These are phyloP conservation scores for Colletotrichum navitas DNA, from an alignment of 2,329 filamentous ascomycete genomes.

Conservation along the genomic window DNA sequence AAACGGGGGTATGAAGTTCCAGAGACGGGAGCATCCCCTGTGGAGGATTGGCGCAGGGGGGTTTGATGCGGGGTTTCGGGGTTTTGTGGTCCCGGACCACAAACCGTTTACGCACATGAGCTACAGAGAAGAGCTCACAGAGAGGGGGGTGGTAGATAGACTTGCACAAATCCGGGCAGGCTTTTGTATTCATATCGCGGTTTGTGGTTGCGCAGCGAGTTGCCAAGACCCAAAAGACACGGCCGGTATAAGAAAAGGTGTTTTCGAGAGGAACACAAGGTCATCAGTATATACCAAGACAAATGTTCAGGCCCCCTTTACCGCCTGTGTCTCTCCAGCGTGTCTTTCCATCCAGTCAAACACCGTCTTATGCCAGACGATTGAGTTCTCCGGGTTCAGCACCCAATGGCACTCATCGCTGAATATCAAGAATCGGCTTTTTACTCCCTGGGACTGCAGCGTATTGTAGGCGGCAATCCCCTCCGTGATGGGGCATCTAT, in stretches of 20 bases:
- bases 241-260: not conserved
- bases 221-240: not conserved
- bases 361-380: conserved; percentile 77
- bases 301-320: not conserved
- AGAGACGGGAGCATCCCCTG: not conserved
- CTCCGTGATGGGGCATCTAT: conserved; percentile 61
- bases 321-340: conserved; percentile 16
- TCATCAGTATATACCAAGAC: not conserved
- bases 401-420: conserved; percentile 82
- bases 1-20: conserved; percentile 24
- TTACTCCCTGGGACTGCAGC: conserved; percentile 75
- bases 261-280: not conserved
- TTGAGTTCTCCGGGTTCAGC: conserved; percentile 74
- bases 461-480: conserved; percentile 80
- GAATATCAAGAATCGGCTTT: conserved; percentile 78
- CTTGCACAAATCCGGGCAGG: not conserved
- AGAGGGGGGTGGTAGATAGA: not conserved
- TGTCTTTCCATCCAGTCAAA: conserved; percentile 75
- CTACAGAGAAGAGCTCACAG: not conserved
- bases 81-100: conserved; percentile 8
- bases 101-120: not conserved
- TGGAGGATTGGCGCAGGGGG: conserved; percentile 5
- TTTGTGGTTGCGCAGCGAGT: no score
- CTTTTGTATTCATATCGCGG: not conserved
- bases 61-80: conserved; percentile 19